Base-by-base conservation (phyloP, 2,329 filamentous ascomycete genomes). In the Botrytis paeoniae region DNA sequence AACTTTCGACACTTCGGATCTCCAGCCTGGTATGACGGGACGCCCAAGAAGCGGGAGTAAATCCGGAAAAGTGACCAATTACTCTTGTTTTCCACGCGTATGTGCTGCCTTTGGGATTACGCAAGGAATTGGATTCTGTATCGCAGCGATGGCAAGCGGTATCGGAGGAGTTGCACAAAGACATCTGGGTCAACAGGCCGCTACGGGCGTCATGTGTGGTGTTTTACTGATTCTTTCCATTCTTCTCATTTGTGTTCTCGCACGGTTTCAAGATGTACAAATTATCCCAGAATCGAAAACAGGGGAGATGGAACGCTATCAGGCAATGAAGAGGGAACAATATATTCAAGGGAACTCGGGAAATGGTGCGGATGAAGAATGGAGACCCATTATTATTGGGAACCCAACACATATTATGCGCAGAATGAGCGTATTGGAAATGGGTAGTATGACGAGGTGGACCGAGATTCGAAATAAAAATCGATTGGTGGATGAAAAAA, bases 1-100 rank as follows among this genome's bases (percentile, higher is more conserved):
- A 79, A 91, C 90, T 0, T 95, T 91, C 80, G 93, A 95, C 80
- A 92, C 90, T n/a, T 93, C 91, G 59, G 93, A 95, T 80, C 84
- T 95, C 6, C 91, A 92, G 76, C 89, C 91, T 3, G 90, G 91
- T 18, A 91, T 92, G 84, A 92, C 87, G 10, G 87, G 88, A 43
- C 84, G 85, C 25, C 85, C 85, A n/a, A 83, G 82, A 41, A 72
- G 39, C 32, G 70, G 70, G 5, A 83, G 83, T n/a, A 81, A 82
- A 25, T 86, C 85, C 61, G 83, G 84, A 63, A 85, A 87, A 64
- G 82, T 87, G 51, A 93, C 89, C 18, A 93, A 93, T 79, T 94
- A 93, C 82, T 93, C 92, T 0, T 91, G 89, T 0, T 94, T 93
- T 75, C 93, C 93, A 10, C 87, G 92, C 57, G 89, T 94, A 14